Base-by-base conservation (phyloP, 2,329 filamentous ascomycete species). In the Cercospora brassicicola region DNA sequence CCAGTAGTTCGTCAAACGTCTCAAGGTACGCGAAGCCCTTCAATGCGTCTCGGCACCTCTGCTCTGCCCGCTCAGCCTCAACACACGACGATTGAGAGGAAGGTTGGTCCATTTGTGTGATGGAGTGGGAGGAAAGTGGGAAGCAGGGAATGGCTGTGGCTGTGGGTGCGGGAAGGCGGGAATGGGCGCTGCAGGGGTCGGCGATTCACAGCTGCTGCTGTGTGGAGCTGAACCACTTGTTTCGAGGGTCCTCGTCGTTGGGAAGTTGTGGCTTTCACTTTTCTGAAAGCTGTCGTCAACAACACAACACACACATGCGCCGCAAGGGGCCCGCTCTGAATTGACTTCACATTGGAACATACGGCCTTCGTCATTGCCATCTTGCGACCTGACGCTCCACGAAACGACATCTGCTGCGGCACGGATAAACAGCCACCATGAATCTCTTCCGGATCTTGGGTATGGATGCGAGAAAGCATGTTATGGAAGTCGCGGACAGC, bases 381-480 rank as follows among this genome's bases (percentile, higher is more conserved):
- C 15, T 28, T 23, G 48, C 48, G 51, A 62, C 48, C n/a, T 30
- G 55, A 57, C 51, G 36, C 26, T 39, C 60, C 42, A 45, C 67
- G 57, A 61, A 51, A 61, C 55, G 53, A 48, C 28, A 30, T 30
- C 48, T 59, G 55, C 66, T 55, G n/a, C 59, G 65, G 66, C 68
- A 59, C 15, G 28, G 13, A 69, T 55, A 33, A 48, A 7, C 33
- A 42, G 51, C 31, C 67, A 75, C 33, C 62, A 90, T 91, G 89
- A 91, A 91, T 82, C 82, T 90, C 78, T 91, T 91, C 83, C 82
- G 89, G 76, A 81, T 91, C 76, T 78, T 88, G 78, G 89, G 89
- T 91, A 82, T 69, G 84, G 73, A 66, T 20, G 53, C 67, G 59
- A n/a, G 23, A 57, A 39, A 60, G 11, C 59, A 26, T 48, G 60